A percentile compares a stretch with the other conserved stretches of the same genome.
Conservation (phyloP, 306 rosid species). For the Acacia acuminata region DNA sequence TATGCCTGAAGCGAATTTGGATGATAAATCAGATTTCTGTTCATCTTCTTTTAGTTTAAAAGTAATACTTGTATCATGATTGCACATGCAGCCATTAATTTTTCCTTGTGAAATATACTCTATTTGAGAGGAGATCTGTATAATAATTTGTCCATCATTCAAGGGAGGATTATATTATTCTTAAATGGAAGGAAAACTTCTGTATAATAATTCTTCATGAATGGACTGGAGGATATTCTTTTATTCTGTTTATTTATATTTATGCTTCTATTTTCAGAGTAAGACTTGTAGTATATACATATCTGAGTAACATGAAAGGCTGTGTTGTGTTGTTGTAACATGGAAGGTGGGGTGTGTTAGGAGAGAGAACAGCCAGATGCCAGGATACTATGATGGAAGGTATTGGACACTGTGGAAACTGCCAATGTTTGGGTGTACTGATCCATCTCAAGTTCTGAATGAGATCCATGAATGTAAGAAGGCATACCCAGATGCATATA, state of each 20-base stretch:
- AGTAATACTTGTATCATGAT: not conserved
- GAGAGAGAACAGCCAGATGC: constrained; percentile 63
- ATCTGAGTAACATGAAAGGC: constrained; percentile 5
- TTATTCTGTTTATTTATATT: not conserved
- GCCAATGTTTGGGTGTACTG: constrained; percentile 76
- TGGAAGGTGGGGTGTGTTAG: constrained; percentile 54
- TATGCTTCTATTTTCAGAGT: not conserved
- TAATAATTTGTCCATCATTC: not conserved
- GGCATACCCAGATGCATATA: constrained; percentile 65
- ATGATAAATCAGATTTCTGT: not conserved
- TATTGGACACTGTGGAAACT: constrained; percentile 90
- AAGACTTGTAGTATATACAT: not conserved
- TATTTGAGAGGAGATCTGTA: not conserved
- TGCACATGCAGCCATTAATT: not conserved
- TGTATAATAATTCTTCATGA: not conserved
- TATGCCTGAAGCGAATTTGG: constrained; percentile 20
- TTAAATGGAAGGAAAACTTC: not conserved
- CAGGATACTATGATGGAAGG: constrained; percentile 90
- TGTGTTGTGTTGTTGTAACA: constrained; percentile 8
- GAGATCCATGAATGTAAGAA: constrained; percentile 68
- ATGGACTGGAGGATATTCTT: not conserved
- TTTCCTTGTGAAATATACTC: not conserved
- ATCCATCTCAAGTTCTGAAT: constrained; percentile 56
- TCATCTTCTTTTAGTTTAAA: not conserved
- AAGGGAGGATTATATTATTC: not conserved